A percentile compares a stretch with the other conserved stretches of the same genome.
phyloP scores from a whole-genome alignment of 2,329 filamentous ascomycete species.

The Fusarium compactum region DNA sequence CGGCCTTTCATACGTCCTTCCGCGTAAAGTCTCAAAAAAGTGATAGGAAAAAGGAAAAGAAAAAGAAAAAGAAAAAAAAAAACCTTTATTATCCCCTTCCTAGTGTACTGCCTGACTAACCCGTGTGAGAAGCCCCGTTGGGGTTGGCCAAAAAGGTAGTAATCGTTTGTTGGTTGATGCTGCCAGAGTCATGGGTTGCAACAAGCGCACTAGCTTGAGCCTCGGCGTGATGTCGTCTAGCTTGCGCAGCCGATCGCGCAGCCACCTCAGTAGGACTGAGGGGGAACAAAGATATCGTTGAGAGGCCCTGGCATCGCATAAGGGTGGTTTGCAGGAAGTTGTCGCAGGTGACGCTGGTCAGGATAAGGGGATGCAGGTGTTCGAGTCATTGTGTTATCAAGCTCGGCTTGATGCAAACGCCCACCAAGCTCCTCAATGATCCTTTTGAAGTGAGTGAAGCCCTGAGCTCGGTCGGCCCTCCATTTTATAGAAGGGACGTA shows the following conservation, averaged over 20 bases:
- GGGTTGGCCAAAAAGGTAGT: neutral
- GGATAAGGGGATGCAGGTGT: neutral
- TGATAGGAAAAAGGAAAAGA: neutral
- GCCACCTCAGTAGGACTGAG: neutral
- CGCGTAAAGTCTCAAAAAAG: neutral
- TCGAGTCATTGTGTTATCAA: neutral
- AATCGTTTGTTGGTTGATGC: neutral
- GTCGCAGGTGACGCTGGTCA: neutral
- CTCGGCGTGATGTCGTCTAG: neutral
- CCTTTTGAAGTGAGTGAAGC: neutral
- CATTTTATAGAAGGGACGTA: conserved; percentile 6
- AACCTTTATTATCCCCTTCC: neutral
- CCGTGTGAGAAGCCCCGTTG: neutral
- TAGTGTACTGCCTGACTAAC: neutral
- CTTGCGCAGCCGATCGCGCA: neutral
- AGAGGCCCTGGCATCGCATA: neutral
- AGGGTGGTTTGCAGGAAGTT: neutral
- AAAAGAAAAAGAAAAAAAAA: neutral
- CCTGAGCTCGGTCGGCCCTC: neutral
- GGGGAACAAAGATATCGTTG: neutral
- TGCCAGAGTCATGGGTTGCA: neutral
- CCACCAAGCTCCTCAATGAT: neutral
- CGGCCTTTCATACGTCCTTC: neutral
- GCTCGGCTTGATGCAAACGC: conserved; percentile 5
- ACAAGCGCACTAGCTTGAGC: neutral